Evolutionary conservation across 768 basidiomycete genomes (phyloP).

Genomic region (Tylopilus sp.): DNA sequence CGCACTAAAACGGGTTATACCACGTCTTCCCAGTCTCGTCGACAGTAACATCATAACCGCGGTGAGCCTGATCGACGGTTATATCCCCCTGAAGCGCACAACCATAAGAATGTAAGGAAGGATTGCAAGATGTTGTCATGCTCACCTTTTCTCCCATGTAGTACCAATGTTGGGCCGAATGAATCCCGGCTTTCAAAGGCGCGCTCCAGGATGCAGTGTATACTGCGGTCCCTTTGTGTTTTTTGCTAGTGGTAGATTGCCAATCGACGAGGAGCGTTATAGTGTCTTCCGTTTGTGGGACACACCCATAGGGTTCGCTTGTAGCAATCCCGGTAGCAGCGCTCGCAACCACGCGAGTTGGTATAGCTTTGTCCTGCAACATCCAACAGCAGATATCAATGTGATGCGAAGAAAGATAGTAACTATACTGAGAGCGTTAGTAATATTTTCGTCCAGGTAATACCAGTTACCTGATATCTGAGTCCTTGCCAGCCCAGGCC

Average conservation of each 20-base stretch:
- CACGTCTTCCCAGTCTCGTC: conserved; percentile 82
- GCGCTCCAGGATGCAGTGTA: conserved; percentile 97
- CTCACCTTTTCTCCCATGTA: conserved; percentile 89
- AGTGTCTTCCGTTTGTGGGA: conserved; percentile 86
- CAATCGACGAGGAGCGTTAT: conserved; percentile 94
- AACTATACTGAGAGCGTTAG: conserved; percentile 41
- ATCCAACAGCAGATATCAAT: conserved; percentile 90
- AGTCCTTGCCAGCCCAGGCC: conserved; percentile 93
- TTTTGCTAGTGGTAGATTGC: conserved; percentile 73
- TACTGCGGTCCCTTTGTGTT: conserved; percentile 80
- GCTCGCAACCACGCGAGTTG: conserved; percentile 85
- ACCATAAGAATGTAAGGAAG: background rate
- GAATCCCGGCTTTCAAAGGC: conserved; percentile 84
- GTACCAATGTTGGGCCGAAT: conserved; percentile 91
- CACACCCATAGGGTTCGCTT: conserved; percentile 83
- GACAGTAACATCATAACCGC: conserved; percentile 86
- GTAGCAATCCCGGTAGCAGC: conserved; percentile 91
- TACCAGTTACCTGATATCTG: conserved; percentile 68
- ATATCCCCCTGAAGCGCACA: conserved; percentile 70
- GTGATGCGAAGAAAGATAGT: conserved; percentile 94
- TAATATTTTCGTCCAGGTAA: background rate
- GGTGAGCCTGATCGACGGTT: conserved; percentile 88
- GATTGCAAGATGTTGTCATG: background rate
- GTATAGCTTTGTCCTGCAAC: conserved; percentile 68
- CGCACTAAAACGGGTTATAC: conserved; percentile 92